Conservation (phyloP, 257 asterid species). For the Cinchona pubescens region DNA sequence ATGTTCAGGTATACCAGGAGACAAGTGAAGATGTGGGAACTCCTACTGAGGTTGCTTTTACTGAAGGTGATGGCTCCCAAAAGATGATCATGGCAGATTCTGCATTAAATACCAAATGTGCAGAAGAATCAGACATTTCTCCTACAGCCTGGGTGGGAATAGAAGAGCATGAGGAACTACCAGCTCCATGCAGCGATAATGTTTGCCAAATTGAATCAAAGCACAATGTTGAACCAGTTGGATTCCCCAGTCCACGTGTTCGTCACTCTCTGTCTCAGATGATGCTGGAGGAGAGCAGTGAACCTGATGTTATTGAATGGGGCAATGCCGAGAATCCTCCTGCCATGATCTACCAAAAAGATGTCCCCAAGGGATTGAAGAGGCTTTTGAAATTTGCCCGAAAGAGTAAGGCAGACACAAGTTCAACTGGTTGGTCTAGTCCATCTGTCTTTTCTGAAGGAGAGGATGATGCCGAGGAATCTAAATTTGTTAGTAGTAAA, state of each 20-base stretch:
- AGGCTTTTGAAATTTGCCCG: slow-evolving; percentile 94
- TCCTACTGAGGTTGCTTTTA: slow-evolving; percentile 29
- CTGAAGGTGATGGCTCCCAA: slow-evolving; percentile 20
- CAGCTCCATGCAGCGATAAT: slow-evolving; percentile 31
- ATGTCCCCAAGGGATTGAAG: slow-evolving; percentile 90
- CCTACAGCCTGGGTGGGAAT: slow-evolving; percentile 93
- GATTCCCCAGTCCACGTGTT: slow-evolving; percentile 70
- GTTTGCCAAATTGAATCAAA: slow-evolving; percentile 43
- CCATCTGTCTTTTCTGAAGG: slow-evolving; percentile 87
- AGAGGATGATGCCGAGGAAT: slow-evolving; percentile 84
- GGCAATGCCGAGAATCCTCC: slow-evolving; percentile 96
- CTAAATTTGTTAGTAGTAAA: slow-evolving; percentile 43
- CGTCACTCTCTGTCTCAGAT: slow-evolving; percentile 97
- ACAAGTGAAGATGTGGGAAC: slow-evolving; percentile 44
- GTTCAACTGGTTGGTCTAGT: slow-evolving; percentile 72
- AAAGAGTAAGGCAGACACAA: slow-evolving; percentile 74
- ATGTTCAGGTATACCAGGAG: slow-evolving; percentile 28
- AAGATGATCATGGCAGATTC: slow-evolving; percentile 32
- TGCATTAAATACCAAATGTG: slow-evolving; percentile 40
- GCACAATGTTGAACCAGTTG: slow-evolving; percentile 39
- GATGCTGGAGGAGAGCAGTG: slow-evolving; percentile 93
- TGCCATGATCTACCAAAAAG: slow-evolving; percentile 64
- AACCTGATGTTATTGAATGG: slow-evolving; percentile 79
- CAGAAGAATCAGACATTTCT: slow-evolving; percentile 70
- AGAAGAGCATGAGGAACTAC: slow-evolving; percentile 66